phyloP scores from a whole-genome alignment of 208 protist species.

The Porcisia deanei region DNA sequence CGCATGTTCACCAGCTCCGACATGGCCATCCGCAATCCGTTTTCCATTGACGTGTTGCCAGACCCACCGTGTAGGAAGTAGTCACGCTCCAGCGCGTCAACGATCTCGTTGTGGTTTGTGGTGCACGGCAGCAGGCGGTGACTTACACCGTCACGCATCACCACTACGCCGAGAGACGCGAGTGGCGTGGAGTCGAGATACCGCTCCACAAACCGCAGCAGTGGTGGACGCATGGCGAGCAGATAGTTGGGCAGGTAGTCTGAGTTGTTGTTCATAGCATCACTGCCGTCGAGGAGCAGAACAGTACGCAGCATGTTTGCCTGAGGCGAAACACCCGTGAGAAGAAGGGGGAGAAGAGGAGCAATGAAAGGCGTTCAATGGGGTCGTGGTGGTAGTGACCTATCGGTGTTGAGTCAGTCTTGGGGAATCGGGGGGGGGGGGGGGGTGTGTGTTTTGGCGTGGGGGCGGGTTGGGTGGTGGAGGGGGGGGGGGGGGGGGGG shows the following conservation, averaged over 20 bases:
- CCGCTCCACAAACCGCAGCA: constrained; percentile 52
- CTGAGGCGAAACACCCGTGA: neutral
- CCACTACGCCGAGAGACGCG: constrained; percentile 69
- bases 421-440: neutral
- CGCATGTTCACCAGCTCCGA: constrained; percentile 79
- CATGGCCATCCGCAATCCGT: constrained; percentile 75
- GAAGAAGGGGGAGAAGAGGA: neutral
- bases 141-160: constrained; percentile 81
- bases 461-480: too few species aligned
- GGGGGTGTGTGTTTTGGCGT: neutral
- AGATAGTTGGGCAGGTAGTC: constrained; percentile 88
- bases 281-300: constrained; percentile 83
- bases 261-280: constrained; percentile 75
- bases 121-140: constrained; percentile 61
- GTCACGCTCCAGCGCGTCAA: constrained; percentile 65
- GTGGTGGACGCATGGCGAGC: constrained; percentile 64
- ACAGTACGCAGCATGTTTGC: constrained; percentile 66
- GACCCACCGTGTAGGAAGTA: constrained; percentile 84
- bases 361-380: neutral
- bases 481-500: neutral
- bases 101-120: constrained; percentile 66
- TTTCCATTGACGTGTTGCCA: constrained; percentile 74
- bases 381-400: neutral
- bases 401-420: neutral
- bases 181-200: constrained; percentile 78